Evolutionary conservation across 1,139 yeast genomes (phyloP), one percentile per base, ranked within the genome.

Genomic region (Chernovozyma sophiae-reginae): DNA sequence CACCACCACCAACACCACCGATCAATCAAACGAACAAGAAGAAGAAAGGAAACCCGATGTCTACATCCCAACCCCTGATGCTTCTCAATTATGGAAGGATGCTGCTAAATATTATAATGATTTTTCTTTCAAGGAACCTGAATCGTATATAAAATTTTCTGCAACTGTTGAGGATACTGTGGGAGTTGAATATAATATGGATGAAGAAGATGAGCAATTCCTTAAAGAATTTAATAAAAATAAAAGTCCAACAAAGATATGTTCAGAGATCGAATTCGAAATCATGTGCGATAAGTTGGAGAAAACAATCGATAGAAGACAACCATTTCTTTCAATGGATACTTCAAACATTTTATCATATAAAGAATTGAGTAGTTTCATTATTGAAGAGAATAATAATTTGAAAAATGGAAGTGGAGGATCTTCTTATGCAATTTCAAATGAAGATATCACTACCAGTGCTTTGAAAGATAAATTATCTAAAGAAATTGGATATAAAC

Each of bases 1-100:
- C 32, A 47, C 41, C 33, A 34, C 18, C 18, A n/a, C n/a, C n/a
- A n/a, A n/a, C n/a, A n/a, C n/a, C n/a, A n/a, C n/a, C n/a, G n/a
- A n/a, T n/a, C n/a, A n/a, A n/a, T n/a, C n/a, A n/a, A n/a, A n/a
- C n/a, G n/a, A n/a, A n/a, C n/a, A n/a, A n/a, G 77, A 74, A 41
- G 73, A 69, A 12, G 69, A 75, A 41, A 76, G 69, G 13, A 73
- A 75, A 35, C 41, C 52, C 6, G 78, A 79, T 41, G 83, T 86
- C 19, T 92, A 85, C 56, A 94, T 92, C 51, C 99, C 98, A 2
- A 92, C 98, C 0, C 98, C 98, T 0, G 96, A 89, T 67, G 97
- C 98, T 2, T 83, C 95, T 1, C 73, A 74, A 50, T 67, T 77
- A 24, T 89, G 97, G 96, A 59, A 68, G 3, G 96, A 86, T 25